phyloP scores from a whole-genome alignment of 106 monocot genomes.

The Apostasia shenzhenica region DNA sequence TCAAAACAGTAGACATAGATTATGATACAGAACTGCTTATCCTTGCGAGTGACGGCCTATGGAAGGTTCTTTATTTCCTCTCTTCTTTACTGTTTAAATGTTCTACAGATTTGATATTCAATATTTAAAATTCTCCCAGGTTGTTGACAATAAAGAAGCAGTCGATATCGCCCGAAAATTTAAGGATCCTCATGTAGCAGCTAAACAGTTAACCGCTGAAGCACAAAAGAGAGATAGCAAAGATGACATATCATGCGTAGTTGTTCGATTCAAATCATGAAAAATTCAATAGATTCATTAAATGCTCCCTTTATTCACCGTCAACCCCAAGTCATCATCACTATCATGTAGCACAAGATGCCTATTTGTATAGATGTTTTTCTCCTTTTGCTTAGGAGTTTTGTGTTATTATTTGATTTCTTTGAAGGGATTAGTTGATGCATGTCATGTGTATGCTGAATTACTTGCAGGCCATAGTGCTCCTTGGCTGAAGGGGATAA shows the following conservation, averaged over 20 bases:
- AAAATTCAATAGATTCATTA: background rate
- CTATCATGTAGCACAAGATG: background rate
- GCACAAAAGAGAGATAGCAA: slow-evolving; percentile 52
- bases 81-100: background rate
- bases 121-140: slow-evolving; percentile 21
- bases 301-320: too few species aligned
- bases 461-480: background rate
- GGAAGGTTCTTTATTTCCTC: slow-evolving; percentile 47
- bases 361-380: background rate
- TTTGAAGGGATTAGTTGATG: background rate
- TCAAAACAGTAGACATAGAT: slow-evolving; percentile 35
- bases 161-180: slow-evolving; percentile 44
- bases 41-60: slow-evolving; percentile 76
- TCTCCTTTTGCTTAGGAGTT: background rate
- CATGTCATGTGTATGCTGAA: background rate
- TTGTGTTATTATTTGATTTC: slow-evolving; percentile 3
- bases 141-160: slow-evolving; percentile 58
- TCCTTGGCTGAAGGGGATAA: background rate
- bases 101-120: too few species aligned
- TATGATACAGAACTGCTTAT: slow-evolving; percentile 46
- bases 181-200: slow-evolving; percentile 56
- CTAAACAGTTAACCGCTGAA: slow-evolving; percentile 48
- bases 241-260: slow-evolving; percentile 76
- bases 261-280: slow-evolving; percentile 46
- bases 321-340: background rate